phyloP scores from a whole-genome alignment of 2,329 filamentous ascomycete genomes.

The Didymella keratinophila region DNA sequence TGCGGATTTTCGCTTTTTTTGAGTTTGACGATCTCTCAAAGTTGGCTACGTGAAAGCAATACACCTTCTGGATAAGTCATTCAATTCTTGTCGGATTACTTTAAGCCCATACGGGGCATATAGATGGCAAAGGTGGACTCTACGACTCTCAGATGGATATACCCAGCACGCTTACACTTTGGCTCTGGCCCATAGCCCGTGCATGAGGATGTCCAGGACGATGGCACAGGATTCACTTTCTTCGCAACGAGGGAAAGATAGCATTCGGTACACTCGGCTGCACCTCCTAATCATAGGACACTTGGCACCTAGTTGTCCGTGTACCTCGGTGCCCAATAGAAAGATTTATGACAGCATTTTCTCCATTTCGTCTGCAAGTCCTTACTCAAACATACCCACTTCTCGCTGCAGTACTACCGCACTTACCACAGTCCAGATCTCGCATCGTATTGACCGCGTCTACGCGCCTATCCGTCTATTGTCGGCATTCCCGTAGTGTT shows the following conservation, averaged over 20 bases:
- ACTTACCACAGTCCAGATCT: neutral
- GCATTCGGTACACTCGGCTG: slow-evolving; percentile 19
- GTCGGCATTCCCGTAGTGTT: slow-evolving; percentile 5
- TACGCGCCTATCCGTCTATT: slow-evolving; percentile 4
- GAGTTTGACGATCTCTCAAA: neutral
- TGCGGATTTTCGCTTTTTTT: slow-evolving; percentile 2
- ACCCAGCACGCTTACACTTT: slow-evolving; percentile 13
- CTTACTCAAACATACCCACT: slow-evolving; percentile 2
- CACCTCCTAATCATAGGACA: slow-evolving; percentile 21
- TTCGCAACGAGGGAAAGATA: slow-evolving; percentile 7
- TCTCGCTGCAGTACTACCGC: slow-evolving; percentile 2
- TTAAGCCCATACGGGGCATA: slow-evolving; percentile 17
- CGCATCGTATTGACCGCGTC: neutral
- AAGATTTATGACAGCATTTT: slow-evolving; percentile 17
- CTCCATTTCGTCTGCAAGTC: neutral
- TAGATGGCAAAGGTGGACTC: slow-evolving; percentile 20
- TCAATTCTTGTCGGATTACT: slow-evolving; percentile 16
- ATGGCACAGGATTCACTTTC: slow-evolving; percentile 7
- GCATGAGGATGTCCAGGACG: slow-evolving; percentile 8
- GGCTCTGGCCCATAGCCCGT: slow-evolving; percentile 11
- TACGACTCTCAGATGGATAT: slow-evolving; percentile 14
- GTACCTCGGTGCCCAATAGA: slow-evolving; percentile 23
- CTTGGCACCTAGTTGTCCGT: slow-evolving; percentile 13
- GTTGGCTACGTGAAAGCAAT: slow-evolving; percentile 8
- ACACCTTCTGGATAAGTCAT: slow-evolving; percentile 3